Evolutionary conservation across 2,329 filamentous ascomycete species (phyloP), one percentile per base, ranked within the genome.

Genomic region (Knufia petricola): DNA sequence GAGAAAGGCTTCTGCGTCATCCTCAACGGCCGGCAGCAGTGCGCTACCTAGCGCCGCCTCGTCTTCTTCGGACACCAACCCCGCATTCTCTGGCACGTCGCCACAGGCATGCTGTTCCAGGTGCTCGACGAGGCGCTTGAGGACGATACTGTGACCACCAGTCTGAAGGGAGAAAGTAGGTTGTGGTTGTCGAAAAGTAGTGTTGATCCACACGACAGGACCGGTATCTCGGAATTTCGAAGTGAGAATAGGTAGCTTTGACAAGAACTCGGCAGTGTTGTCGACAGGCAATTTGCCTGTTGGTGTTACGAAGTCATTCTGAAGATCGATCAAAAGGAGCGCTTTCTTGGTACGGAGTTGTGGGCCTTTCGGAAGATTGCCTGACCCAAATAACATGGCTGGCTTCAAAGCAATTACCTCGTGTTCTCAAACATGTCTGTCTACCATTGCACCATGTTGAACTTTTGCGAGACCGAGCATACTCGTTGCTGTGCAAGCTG

Each of bases 171-270:
- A 75, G 40, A 78, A 73, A 21, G 74, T 66, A 3, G 77, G 68
- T 26, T 82, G 76, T 26, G 75, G 73, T n/a, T 72, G 69, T 46
- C 81, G 78, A 60, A 85, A 92, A 55, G 84, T 74, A 36, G 84
- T 88, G 50, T 82, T 82, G 24, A 94, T 78, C 89, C 89, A 96
- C 59, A 96, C 80, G 24, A 96, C 77, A 60, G 81, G 76, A 23
- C 83, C 83, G 21, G 76, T 73, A 41, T 76, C 70, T 54, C 90
- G 85, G 60, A 96, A 95, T 13, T 76, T 76, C 9, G 77, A 75
- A 36, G 82, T 81, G 1, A 96, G 71, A 4, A 75, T 66, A 17
- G 80, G 69, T 36, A 88, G 77, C 23, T 78, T 79, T 32, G 82
- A 73, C 38, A 92, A 64, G 53, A 89, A 86, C 8, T 78, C 77